Percentiles rank a stretch among this genome's conserved stretches.
phyloP scores from a whole-genome alignment of 129 eudicot genomes.

The Flaveria linearis region DNA sequence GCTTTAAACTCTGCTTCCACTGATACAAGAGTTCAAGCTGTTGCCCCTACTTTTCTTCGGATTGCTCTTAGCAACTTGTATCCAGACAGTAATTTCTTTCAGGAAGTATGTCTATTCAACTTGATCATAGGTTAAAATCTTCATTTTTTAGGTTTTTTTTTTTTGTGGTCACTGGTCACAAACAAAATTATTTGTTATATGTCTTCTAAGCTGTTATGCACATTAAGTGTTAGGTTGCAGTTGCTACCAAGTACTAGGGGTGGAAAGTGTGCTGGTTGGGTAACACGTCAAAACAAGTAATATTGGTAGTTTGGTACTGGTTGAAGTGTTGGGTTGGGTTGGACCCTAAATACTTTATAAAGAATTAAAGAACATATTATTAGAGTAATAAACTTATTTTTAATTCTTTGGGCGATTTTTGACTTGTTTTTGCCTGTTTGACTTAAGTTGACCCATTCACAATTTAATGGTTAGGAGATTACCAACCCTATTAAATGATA shows the following conservation, averaged over 20 bases:
- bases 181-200: background rate
- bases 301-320: background rate
- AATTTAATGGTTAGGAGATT: background rate
- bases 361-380: slow-evolving; percentile 2
- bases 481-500: background rate
- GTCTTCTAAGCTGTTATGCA: background rate
- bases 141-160: background rate
- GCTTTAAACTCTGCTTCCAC: slow-evolving; percentile 63
- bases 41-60: slow-evolving; percentile 84
- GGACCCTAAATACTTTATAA: background rate
- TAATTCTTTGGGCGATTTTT: background rate
- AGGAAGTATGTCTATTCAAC: slow-evolving; percentile 57
- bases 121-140: slow-evolving; percentile 6
- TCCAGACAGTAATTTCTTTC: slow-evolving; percentile 95
- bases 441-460: background rate
- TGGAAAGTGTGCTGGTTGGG: background rate
- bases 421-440: background rate
- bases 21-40: slow-evolving; percentile 65
- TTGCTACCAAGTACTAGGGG: background rate
- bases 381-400: background rate
- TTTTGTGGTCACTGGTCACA: slow-evolving; percentile 16
- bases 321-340: background rate
- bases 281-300: background rate
- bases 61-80: slow-evolving; percentile 91
- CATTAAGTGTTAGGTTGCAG: background rate